Evolutionary conservation across 345 rosid species (phyloP).

Genomic region (Populus euphratica): DNA sequence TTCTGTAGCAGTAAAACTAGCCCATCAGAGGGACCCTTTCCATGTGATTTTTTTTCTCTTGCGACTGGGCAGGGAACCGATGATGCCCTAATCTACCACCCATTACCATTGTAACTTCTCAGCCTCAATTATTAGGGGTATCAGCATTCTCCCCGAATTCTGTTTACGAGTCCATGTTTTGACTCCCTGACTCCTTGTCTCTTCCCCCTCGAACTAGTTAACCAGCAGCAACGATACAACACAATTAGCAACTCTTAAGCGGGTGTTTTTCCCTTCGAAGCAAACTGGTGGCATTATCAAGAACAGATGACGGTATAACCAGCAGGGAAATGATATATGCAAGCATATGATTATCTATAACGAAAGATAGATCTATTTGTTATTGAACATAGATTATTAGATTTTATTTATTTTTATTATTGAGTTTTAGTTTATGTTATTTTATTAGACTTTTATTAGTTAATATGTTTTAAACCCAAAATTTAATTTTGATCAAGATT

Average conservation of each 20-base stretch:
- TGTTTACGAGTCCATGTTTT: neutral
- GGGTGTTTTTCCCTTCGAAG: neutral
- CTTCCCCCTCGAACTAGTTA: neutral
- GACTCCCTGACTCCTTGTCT: neutral
- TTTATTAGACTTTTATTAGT: too few species aligned
- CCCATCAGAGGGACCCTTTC: slow-evolving; percentile 5
- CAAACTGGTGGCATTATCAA: neutral
- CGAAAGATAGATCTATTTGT: too few species aligned
- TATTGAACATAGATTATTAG: too few species aligned
- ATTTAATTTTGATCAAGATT: too few species aligned
- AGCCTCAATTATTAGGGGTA: neutral
- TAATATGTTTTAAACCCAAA: too few species aligned
- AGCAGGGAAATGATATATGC: too few species aligned
- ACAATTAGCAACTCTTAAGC: too few species aligned
- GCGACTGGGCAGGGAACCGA: slow-evolving; percentile 1
- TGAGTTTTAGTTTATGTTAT: too few species aligned
- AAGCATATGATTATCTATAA: too few species aligned
- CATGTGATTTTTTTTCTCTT: slow-evolving; percentile 21
- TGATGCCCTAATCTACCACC: neutral
- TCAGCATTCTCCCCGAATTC: neutral
- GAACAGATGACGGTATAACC: neutral
- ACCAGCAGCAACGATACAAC: too few species aligned
- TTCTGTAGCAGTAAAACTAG: neutral
- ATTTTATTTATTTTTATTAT: too few species aligned
- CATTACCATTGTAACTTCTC: neutral